Conservation (phyloP, 2,329 filamentous ascomycete genomes). For the Colletotrichum tofieldiae region DNA sequence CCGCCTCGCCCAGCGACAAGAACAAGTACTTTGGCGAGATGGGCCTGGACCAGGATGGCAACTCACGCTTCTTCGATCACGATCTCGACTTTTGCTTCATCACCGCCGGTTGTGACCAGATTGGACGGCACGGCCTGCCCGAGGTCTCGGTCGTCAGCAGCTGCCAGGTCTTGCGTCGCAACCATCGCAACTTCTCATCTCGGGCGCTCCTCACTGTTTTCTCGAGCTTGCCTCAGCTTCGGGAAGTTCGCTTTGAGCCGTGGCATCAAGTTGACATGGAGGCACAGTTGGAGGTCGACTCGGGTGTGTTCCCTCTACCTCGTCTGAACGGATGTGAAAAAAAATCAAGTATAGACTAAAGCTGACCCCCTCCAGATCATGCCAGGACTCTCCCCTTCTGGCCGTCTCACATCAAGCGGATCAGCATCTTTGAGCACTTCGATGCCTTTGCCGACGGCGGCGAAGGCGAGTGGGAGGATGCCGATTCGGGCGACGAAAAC, state of each 20-base stretch:
- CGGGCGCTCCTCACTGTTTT: conserved; percentile 44
- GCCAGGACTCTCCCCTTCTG: conserved; percentile 45
- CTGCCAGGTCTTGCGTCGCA: conserved; percentile 44
- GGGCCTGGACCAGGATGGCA: conserved; percentile 46
- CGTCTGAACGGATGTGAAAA: neutral
- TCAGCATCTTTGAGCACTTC: conserved; percentile 47
- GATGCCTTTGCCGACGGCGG: conserved; percentile 36
- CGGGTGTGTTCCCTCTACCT: conserved; percentile 19
- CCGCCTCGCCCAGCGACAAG: conserved; percentile 46
- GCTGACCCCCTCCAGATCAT: conserved; percentile 37
- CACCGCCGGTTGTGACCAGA: conserved; percentile 42
- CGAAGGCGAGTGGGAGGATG: conserved; percentile 38
- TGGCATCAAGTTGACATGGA: conserved; percentile 45
- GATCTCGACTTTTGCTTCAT: conserved; percentile 45
- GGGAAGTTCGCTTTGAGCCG: conserved; percentile 44
- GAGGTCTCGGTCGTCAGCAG: conserved; percentile 44
- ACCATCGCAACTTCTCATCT: conserved; percentile 46
- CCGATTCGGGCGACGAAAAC: conserved; percentile 33
- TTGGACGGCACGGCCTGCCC: conserved; percentile 45
- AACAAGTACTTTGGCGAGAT: conserved; percentile 44
- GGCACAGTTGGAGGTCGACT: conserved; percentile 43
- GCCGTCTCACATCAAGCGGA: conserved; percentile 42
- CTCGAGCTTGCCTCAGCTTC: conserved; percentile 44
- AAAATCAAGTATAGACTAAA: neutral
- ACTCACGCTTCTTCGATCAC: conserved; percentile 47